Conservation (phyloP, 805 yeast species). For the Candida hispaniensis region DNA sequence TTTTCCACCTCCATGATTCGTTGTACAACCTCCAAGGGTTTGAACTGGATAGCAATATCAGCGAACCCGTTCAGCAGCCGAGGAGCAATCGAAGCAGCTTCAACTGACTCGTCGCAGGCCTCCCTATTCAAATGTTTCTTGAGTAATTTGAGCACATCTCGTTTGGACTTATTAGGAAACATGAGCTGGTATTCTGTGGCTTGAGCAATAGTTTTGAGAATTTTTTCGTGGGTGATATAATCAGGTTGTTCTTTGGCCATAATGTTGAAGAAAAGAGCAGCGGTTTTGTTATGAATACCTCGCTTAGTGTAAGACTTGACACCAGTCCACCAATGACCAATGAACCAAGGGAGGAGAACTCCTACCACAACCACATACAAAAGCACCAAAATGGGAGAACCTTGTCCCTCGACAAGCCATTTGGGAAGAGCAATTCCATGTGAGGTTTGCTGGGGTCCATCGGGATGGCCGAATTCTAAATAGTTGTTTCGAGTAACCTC, state of each 20-base stretch:
- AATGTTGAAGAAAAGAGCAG: slow-evolving; percentile 60
- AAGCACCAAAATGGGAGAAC: slow-evolving; percentile 53
- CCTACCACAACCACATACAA: slow-evolving; percentile 67
- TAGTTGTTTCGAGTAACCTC: slow-evolving; percentile 73
- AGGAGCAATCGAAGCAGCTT: slow-evolving; percentile 47
- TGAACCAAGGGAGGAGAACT: slow-evolving; percentile 64
- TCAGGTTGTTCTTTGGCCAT: slow-evolving; percentile 50
- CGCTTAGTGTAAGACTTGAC: slow-evolving; percentile 70
- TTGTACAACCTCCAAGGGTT: slow-evolving; percentile 53
- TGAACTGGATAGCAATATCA: slow-evolving; percentile 73
- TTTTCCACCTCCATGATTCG: slow-evolving; percentile 57
- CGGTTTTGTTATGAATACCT: slow-evolving; percentile 78
- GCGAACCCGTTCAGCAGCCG: slow-evolving; percentile 57
- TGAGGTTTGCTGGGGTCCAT: slow-evolving; percentile 81
- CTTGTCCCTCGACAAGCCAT: slow-evolving; percentile 74
- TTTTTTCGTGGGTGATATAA: slow-evolving; percentile 44
- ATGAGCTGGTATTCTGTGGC: slow-evolving; percentile 52
- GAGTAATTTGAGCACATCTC: slow-evolving; percentile 43
- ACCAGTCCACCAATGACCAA: slow-evolving; percentile 83
- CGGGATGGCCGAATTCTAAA: slow-evolving; percentile 90
- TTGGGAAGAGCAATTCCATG: slow-evolving; percentile 96
- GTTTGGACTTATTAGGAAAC: slow-evolving; percentile 35
- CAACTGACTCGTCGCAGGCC: slow-evolving; percentile 30
- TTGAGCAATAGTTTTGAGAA: slow-evolving; percentile 48
- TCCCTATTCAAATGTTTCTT: slow-evolving; percentile 50